Percentiles rank a stretch among this genome's conserved stretches.
These are phyloP conservation scores for Lichtheimia ramosa DNA, from an alignment of 371 early-diverging fungal genomes.

Conservation along the genomic window DNA sequence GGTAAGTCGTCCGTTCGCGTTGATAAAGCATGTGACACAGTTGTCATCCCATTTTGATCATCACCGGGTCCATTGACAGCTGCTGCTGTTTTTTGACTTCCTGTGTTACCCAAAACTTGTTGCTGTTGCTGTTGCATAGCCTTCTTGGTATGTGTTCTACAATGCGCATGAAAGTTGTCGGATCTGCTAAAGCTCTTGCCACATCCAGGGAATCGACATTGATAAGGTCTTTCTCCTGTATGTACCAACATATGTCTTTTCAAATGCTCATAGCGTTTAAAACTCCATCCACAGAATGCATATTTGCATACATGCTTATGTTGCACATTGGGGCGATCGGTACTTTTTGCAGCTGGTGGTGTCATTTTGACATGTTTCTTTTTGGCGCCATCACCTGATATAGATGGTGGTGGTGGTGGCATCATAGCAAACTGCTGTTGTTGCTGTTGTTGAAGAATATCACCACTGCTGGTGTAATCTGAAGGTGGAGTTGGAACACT, in stretches of 20 bases:
- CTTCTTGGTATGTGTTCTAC: constrained; percentile 37
- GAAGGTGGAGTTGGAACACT: too few relatives aligned
- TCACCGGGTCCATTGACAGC: too few relatives aligned
- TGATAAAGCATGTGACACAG: too few relatives aligned
- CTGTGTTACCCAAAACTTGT: too few relatives aligned
- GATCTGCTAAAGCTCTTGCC: constrained; percentile 66
- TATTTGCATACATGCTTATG: constrained; percentile 45
- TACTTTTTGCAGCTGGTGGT: too few relatives aligned
- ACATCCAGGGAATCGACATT: constrained; percentile 58
- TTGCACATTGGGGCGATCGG: constrained; percentile 23
- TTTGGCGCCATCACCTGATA: too few relatives aligned
- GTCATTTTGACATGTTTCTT: too few relatives aligned
- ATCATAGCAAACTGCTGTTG: neutral
- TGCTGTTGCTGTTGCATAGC: constrained; percentile 26
- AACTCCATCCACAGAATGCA: constrained; percentile 50
- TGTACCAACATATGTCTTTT: constrained; percentile 70
- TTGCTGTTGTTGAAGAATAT: neutral
- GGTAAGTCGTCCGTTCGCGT: too few relatives aligned
- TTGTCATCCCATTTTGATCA: too few relatives aligned
- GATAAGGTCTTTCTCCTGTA: constrained; percentile 55
- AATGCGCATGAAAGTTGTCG: constrained; percentile 60
- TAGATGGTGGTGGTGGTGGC: neutral
- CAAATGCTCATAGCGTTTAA: constrained; percentile 78
- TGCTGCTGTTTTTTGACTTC: too few relatives aligned
- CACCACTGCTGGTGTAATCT: too few relatives aligned